These are phyloP conservation scores for Trifolium fragiferum DNA, from an alignment of 306 rosid genomes.

Conservation along the genomic window DNA sequence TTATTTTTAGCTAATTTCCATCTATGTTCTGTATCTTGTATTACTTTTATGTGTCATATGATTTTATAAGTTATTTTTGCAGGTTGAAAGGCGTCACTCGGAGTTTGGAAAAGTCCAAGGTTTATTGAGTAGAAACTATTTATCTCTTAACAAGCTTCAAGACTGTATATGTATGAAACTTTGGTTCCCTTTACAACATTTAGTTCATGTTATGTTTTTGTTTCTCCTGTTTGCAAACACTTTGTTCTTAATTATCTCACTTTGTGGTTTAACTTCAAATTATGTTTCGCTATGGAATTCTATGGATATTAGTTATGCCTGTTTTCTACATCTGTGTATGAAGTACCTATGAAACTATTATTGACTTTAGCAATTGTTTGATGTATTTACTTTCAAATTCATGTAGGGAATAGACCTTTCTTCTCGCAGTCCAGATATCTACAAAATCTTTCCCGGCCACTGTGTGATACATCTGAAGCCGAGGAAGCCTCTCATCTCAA, in stretches of 20 bases:
- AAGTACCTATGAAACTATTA: neutral
- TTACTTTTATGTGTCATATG: neutral
- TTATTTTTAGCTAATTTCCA: neutral
- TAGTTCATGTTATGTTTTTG: conserved; percentile 6
- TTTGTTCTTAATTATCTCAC: neutral
- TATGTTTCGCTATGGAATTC: neutral
- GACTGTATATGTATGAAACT: conserved; percentile 54
- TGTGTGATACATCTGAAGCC: conserved; percentile 48
- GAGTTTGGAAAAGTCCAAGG: conserved; percentile 48
- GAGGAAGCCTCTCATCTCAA: conserved; percentile 81
- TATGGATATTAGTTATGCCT: neutral
- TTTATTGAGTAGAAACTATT: conserved; percentile 52
- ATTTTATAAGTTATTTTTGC: conserved; percentile 42
- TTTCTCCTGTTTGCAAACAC: neutral
- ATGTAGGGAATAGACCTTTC: conserved; percentile 57
- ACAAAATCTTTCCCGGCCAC: conserved; percentile 67
- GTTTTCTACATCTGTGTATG: conserved; percentile 22
- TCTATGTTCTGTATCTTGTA: conserved; percentile 6
- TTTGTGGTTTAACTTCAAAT: neutral
- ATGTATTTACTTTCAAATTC: conserved; percentile 31
- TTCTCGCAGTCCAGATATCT: conserved; percentile 69
- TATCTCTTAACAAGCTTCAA: conserved; percentile 47
- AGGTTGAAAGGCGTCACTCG: conserved; percentile 64
- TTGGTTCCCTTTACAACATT: conserved; percentile 13
- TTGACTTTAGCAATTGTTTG: conserved; percentile 16